Base-by-base conservation (phyloP, 257 asterid genomes). In the Nemophila menziesii region DNA sequence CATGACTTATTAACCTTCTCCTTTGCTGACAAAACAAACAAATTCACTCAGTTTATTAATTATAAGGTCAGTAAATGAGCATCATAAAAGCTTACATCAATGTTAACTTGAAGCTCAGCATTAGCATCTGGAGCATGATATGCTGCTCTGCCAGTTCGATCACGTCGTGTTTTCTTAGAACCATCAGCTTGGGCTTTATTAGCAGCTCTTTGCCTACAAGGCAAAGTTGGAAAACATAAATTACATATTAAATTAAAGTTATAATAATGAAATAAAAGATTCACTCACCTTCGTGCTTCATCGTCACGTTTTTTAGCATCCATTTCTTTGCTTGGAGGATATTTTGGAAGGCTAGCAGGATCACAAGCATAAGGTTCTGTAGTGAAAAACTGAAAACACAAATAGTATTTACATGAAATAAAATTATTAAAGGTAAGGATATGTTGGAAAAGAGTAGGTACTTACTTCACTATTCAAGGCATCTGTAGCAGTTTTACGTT, bases 401-500 rank as follows among this genome's bases (percentile, higher is more conserved):
- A 7, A 29, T 13, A 29, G 36, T 29, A 29, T 29, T 29, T 7
- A 29, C 9, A 29, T 2, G 12, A 29, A 7, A 29, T 13, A 2
- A 29, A 5, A 29, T 2, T 5, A 7, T 29, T 13, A 29, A 29
- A 29, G 2, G 36, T 29, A 2, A 29, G 36, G 24, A 8, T 16
- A 16, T 40, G 45, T 40, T 23, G 33, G 10, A 33, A 3, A 26
- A n/a, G n/a, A n/a, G n/a, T n/a, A n/a, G n/a, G n/a, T n/a, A 33
- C 36, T 47, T 24, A 27, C 52, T 19, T 47, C 52, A 47, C 52
- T 47, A 3, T 20, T 29, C 9, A 47, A 34, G 19, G 52, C 52
- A 15, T 17, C 38, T 16, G 40, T 47, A 6, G 41, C 26, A 47
- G 38, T 47, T 17, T 34, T 16, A 13, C 52, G 52, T 19, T 47